Conservation (phyloP, 2,329 filamentous ascomycete genomes). For the Penicillium glabrum region DNA sequence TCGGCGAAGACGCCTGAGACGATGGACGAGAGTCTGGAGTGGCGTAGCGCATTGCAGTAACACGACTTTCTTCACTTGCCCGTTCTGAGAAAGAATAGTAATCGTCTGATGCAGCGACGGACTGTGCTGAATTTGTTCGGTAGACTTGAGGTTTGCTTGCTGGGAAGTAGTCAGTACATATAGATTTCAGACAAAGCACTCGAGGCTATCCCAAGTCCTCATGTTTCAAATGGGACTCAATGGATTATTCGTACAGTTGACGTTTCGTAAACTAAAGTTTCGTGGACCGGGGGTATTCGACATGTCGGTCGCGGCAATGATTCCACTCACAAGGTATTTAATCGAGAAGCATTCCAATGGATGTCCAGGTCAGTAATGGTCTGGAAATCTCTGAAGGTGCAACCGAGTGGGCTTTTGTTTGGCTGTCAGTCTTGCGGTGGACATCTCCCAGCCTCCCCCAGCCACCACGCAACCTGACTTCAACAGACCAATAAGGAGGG, state of each 20-base stretch:
- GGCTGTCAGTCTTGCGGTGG: slow-evolving; percentile 16
- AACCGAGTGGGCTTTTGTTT: slow-evolving; percentile 23
- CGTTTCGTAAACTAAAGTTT: slow-evolving; percentile 26
- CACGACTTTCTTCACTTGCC: slow-evolving; percentile 38
- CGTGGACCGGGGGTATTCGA: slow-evolving; percentile 11
- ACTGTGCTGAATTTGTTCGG: slow-evolving; percentile 46
- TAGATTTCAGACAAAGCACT: neutral
- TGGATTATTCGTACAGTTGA: slow-evolving; percentile 18
- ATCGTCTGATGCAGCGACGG: slow-evolving; percentile 50
- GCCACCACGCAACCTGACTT: slow-evolving; percentile 17
- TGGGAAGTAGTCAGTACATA: slow-evolving; percentile 22
- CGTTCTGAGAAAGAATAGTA: slow-evolving; percentile 50
- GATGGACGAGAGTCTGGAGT: slow-evolving; percentile 43
- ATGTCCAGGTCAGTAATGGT: slow-evolving; percentile 14
- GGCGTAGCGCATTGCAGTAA: slow-evolving; percentile 43
- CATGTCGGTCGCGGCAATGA: slow-evolving; percentile 21
- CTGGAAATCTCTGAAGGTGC: slow-evolving; percentile 5
- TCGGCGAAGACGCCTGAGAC: slow-evolving; percentile 30
- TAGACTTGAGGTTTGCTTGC: slow-evolving; percentile 47
- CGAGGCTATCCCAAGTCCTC: neutral
- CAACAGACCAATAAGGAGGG: slow-evolving; percentile 18
- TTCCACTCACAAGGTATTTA: slow-evolving; percentile 16
- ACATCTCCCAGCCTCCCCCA: slow-evolving; percentile 26
- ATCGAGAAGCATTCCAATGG: slow-evolving; percentile 23
- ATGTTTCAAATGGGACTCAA: slow-evolving; percentile 1